A percentile compares a stretch with the other conserved stretches of the same genome.
These are phyloP conservation scores for Colletotrichum melonis DNA, from an alignment of 2,329 filamentous ascomycete genomes.

Conservation along the genomic window DNA sequence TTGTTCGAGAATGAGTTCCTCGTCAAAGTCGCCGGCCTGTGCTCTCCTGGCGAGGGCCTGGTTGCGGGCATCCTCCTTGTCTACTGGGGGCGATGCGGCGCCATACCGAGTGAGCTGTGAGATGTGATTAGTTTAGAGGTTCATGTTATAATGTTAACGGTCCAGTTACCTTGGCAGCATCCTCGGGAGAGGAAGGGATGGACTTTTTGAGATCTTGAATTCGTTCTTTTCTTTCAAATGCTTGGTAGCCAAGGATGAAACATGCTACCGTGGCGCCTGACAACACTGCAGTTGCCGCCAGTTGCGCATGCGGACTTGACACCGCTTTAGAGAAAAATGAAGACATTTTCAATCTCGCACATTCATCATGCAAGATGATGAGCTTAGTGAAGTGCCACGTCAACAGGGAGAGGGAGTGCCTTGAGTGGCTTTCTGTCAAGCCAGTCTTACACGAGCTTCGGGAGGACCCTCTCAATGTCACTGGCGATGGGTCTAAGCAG, in stretches of 20 bases:
- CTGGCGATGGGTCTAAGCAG: conserved; percentile 4
- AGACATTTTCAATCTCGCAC: conserved; percentile 47
- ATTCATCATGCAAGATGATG: neutral
- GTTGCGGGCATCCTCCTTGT: conserved; percentile 72
- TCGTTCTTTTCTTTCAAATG: conserved; percentile 64
- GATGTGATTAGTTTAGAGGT: conserved; percentile 36
- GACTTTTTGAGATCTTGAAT: conserved; percentile 69
- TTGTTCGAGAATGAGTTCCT: conserved; percentile 92
- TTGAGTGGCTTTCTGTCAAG: neutral
- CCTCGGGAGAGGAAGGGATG: conserved; percentile 58
- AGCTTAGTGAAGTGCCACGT: neutral
- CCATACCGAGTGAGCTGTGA: conserved; percentile 71
- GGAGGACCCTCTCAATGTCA: neutral
- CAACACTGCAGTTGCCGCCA: conserved; percentile 77
- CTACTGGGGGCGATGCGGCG: conserved; percentile 59
- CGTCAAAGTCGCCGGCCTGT: conserved; percentile 72
- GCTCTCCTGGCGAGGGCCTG: conserved; percentile 69
- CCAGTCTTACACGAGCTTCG: neutral
- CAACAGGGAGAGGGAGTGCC: neutral
- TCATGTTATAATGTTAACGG: no score
- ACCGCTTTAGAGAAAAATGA: conserved; percentile 57
- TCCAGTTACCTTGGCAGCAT: conserved; percentile 41
- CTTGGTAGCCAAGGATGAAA: conserved; percentile 72
- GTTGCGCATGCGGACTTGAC: conserved; percentile 65
- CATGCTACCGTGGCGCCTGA: conserved; percentile 71